A percentile compares a stretch with the other conserved stretches of the same genome.
phyloP scores from a whole-genome alignment of 495 filamentous ascomycete genomes.

The Evansstolkia leycettana region DNA sequence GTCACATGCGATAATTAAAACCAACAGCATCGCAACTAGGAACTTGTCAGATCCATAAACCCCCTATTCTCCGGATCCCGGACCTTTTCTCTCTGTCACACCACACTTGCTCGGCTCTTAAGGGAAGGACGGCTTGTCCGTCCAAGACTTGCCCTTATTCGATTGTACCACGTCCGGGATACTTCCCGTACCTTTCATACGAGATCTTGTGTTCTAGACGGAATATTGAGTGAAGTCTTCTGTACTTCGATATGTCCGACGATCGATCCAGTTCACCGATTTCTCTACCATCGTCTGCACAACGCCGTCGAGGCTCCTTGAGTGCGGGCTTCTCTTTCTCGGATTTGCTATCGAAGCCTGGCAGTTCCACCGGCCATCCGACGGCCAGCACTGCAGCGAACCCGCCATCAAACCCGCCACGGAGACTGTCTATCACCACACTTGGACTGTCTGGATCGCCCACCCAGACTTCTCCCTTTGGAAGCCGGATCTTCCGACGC shows the following conservation, averaged over 20 bases:
- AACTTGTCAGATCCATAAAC: too few species aligned
- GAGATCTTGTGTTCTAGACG: background rate
- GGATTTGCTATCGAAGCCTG: conserved; percentile 32
- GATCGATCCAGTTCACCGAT: conserved; percentile 37
- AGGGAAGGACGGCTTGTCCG: conserved; percentile 22
- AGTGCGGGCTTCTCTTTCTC: conserved; percentile 32
- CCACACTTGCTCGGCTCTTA: too few species aligned
- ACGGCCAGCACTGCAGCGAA: conserved; percentile 51
- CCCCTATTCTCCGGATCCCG: too few species aligned
- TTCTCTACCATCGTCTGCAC: conserved; percentile 28
- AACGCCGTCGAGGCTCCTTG: conserved; percentile 35
- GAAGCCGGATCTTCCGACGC: conserved; percentile 40
- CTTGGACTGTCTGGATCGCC: conserved; percentile 76
- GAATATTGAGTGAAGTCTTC: background rate
- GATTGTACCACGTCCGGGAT: background rate
- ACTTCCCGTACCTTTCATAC: background rate
- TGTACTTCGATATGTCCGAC: conserved; percentile 29
- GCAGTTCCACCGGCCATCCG: conserved; percentile 27
- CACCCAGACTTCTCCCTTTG: conserved; percentile 43
- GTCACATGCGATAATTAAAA: conserved; percentile 2
- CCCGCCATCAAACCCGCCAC: conserved; percentile 55
- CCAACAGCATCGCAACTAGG: too few species aligned
- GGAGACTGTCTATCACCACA: conserved; percentile 79
- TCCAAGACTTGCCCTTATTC: conserved; percentile 10
- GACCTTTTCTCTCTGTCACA: too few species aligned